phyloP scores from a whole-genome alignment of 2,329 filamentous ascomycete species.

The Aureobasidium sp. region DNA sequence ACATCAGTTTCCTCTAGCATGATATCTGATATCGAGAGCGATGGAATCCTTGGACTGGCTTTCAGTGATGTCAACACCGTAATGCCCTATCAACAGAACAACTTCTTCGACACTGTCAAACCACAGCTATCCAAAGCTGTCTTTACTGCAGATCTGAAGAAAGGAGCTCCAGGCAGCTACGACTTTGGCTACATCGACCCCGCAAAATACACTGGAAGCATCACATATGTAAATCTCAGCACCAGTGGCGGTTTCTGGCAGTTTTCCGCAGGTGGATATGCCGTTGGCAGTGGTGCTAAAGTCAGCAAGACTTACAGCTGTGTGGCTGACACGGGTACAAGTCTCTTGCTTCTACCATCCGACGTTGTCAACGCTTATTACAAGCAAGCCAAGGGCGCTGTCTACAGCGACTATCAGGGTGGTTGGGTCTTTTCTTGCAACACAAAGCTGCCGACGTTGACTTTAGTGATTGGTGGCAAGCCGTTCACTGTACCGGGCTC shows the following conservation, averaged over 20 bases:
- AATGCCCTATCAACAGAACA: conserved; percentile 39
- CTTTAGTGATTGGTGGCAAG: conserved; percentile 44
- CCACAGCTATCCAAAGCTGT: conserved; percentile 41
- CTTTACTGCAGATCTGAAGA: conserved; percentile 50
- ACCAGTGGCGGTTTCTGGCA: conserved; percentile 54
- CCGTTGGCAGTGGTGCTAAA: conserved; percentile 36
- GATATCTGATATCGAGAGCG: conserved; percentile 41
- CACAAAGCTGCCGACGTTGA: conserved; percentile 29
- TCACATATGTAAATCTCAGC: conserved; percentile 50
- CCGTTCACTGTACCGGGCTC: conserved; percentile 10
- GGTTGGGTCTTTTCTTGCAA: conserved; percentile 34
- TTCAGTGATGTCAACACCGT: conserved; percentile 53
- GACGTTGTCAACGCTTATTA: conserved; percentile 33
- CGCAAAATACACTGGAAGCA: conserved; percentile 47
- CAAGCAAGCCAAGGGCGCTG: conserved; percentile 28
- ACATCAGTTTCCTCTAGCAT: conserved; percentile 47
- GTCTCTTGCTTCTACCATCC: conserved; percentile 47
- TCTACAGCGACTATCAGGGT: conserved; percentile 28
- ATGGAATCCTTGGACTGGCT: conserved; percentile 52
- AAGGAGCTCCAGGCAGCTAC: conserved; percentile 42
- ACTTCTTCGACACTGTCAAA: conserved; percentile 53
- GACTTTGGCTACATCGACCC: conserved; percentile 53
- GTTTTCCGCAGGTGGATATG: conserved; percentile 49
- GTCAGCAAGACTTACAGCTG: conserved; percentile 37
- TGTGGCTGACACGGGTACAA: conserved; percentile 65